A percentile compares a stretch with the other conserved stretches of the same genome.
phyloP scores from a whole-genome alignment of 345 rosid species.

The Citrus hindsii region DNA sequence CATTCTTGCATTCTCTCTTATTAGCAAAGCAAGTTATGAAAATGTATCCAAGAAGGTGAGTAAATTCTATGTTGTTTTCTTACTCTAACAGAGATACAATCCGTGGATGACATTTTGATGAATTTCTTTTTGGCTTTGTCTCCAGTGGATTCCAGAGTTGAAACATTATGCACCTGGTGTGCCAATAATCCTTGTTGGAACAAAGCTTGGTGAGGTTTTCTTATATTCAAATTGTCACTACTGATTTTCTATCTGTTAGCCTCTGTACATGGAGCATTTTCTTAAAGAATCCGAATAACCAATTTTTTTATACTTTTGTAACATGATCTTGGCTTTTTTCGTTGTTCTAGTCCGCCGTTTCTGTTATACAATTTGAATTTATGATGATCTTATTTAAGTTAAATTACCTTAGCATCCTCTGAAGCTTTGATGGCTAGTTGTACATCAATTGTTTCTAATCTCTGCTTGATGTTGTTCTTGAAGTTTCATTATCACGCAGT shows the following conservation, averaged over 20 bases:
- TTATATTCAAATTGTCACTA: neutral
- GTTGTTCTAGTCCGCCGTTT: neutral
- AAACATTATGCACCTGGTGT: conserved; percentile 96
- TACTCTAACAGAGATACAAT: neutral
- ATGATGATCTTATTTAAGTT: neutral
- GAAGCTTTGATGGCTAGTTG: neutral
- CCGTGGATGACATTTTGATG: neutral
- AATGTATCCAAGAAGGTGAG: conserved; percentile 89
- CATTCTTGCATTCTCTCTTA: conserved; percentile 89
- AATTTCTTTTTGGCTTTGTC: conserved; percentile 8
- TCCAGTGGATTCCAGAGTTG: conserved; percentile 98
- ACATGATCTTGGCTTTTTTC: too few species aligned
- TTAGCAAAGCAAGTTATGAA: conserved; percentile 99
- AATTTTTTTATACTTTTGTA: neutral
- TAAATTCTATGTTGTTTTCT: neutral
- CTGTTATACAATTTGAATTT: neutral
- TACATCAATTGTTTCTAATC: neutral
- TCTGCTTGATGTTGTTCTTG: neutral
- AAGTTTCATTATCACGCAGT: neutral
- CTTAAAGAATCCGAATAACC: neutral
- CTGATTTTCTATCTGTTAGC: neutral
- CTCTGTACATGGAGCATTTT: neutral
- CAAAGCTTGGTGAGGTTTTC: conserved; percentile 74
- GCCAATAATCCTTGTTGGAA: conserved; percentile 86
- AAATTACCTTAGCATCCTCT: neutral